Conservation (phyloP, 371 early-diverging fungal genomes). For the Choanephora cucurbitarum region DNA sequence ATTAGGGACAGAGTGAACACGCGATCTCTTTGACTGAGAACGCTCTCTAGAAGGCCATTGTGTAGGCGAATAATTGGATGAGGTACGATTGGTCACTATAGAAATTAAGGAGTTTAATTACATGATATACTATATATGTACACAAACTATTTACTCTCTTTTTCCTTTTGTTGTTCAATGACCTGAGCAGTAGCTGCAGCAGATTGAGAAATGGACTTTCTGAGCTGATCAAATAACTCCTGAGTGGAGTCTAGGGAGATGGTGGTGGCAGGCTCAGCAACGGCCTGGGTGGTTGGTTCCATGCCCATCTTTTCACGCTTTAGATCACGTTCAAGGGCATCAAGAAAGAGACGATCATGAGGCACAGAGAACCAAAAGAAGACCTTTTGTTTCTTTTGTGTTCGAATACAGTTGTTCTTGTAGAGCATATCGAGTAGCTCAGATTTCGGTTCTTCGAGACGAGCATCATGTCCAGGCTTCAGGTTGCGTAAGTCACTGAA, state of each 20-base stretch:
- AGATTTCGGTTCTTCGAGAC: slow-evolving; percentile 95
- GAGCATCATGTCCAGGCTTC: slow-evolving; percentile 97
- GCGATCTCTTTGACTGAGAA: slow-evolving; percentile 35
- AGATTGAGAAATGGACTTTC: slow-evolving; percentile 43
- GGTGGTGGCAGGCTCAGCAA: slow-evolving; percentile 63
- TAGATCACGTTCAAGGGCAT: slow-evolving; percentile 98
- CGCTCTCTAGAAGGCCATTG: slow-evolving; percentile 26
- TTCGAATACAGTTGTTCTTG: slow-evolving; percentile 98
- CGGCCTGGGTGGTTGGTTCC: slow-evolving; percentile 77
- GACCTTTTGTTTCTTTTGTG: slow-evolving; percentile 99
- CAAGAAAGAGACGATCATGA: slow-evolving; percentile 95
- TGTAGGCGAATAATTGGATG: background rate
- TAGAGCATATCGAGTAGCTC: slow-evolving; percentile 97
- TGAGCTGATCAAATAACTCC: slow-evolving; percentile 61
- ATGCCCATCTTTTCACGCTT: slow-evolving; percentile 91
- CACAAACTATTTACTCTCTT: background rate
- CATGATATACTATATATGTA: background rate
- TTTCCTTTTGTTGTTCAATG: slow-evolving; percentile 21
- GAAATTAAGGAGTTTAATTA: background rate
- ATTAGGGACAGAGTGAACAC: slow-evolving; percentile 44
- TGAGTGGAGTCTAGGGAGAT: slow-evolving; percentile 66
- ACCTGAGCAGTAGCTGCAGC: slow-evolving; percentile 40
- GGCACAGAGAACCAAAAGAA: slow-evolving; percentile 99
- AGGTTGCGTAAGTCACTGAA: slow-evolving; percentile 97
- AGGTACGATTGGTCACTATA: background rate